Percentiles rank a stretch among this genome's conserved stretches.
These are phyloP conservation scores for Bromus sterilis DNA, from an alignment of 176 grass and related monocot species.

Conservation along the genomic window DNA sequence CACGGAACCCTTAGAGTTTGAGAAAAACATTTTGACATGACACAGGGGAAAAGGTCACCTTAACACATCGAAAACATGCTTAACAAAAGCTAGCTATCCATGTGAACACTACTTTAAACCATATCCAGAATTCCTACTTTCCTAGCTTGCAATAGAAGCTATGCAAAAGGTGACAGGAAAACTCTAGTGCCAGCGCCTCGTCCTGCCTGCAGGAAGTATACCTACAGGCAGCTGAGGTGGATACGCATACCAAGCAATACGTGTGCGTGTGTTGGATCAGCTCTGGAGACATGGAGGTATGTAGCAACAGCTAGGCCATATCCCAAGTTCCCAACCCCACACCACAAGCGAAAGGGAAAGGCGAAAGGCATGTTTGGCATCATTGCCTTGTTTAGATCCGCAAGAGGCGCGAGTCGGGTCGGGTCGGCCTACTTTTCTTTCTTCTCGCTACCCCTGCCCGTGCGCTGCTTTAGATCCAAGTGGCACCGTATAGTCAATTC, in stretches of 20 bases:
- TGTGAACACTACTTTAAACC: neutral
- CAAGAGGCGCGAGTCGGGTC: neutral
- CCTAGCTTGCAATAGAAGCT: too few species aligned
- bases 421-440: neutral
- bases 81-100: neutral
- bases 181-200: neutral
- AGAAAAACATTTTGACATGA: neutral
- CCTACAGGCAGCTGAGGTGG: neutral
- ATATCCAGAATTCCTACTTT: neutral
- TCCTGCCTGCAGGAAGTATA: neutral
- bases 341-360: conserved; percentile 7
- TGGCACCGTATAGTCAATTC: neutral
- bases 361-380: conserved; percentile 16
- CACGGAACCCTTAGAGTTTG: neutral
- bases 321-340: neutral
- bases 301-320: neutral
- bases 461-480: neutral
- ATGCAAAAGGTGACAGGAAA: neutral
- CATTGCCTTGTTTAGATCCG: conserved; percentile 11
- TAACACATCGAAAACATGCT: neutral
- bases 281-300: neutral
- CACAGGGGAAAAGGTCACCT: neutral
- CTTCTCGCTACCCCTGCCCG: neutral
- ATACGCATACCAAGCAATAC: neutral
- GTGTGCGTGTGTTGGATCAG: neutral